Evolutionary conservation across 2,329 filamentous ascomycete species (phyloP), one percentile per base, ranked within the genome.

Genomic region (Fusarium agapanthi): DNA sequence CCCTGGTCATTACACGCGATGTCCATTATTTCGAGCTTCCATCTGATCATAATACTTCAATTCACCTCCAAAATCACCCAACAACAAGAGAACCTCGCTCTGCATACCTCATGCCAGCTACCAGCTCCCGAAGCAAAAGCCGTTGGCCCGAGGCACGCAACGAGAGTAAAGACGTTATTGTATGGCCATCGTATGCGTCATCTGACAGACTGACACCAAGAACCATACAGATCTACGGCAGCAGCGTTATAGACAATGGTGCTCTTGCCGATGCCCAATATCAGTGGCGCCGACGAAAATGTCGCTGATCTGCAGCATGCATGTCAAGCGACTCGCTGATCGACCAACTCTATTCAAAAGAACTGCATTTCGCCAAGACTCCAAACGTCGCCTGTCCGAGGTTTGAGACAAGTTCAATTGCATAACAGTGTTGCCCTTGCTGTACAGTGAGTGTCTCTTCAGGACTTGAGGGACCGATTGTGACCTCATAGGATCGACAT

Each of bases 1-100:
- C 9, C 10, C 3, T 3, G 3, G 10, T 3, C 8, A 10, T 4
- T 15, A 3, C 6, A 20, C 16, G 3, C 4, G 1, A 34, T 20
- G 4, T 11, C n/a, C 8, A 20, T 14, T 18, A 7, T 24, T 3
- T 6, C 2, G 12, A 24, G 9, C 6, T 34, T 9, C 2, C 4
- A n/a, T 18, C 22, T 15, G 7, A 12, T 15, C 9, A n/a, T n/a
- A 12, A 9, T 0, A 7, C 10, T 28, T 16, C 18, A 11, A 8
- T 47, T 3, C 34, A 35, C 8, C 34, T 16, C 34, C 8, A 10
- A 35, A 6, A n/a, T 8, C 14, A 30, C 20, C 20, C 15, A 13
- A 12, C 10, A 3, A 11, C n/a, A 7, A 13, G 28, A 34, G 10
- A 32, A 48, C 4, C 6, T 26, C 6, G 6, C 6, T 22, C 18